Base-by-base conservation (phyloP, 2,329 filamentous ascomycete species). In the Fusarium tanahbumbuense region DNA sequence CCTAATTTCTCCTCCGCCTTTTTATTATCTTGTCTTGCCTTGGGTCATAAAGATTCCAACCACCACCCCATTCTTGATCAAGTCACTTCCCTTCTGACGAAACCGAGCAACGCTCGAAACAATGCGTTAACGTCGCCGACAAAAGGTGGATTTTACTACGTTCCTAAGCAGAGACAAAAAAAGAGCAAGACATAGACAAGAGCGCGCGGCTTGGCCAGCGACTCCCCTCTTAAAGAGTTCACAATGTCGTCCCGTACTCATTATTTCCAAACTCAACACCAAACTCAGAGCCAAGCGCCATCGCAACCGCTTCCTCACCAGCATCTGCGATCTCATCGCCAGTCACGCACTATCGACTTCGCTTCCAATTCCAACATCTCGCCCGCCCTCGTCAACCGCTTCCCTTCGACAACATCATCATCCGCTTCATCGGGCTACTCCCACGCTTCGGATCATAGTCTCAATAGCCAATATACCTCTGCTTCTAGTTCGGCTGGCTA, bases 341-440 rank as follows among this genome's bases (percentile, higher is more conserved):
- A 89, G 78, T 84, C 86, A 70, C 84, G 85, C 65, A 85, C 84
- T 57, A 76, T 81, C 74, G 86, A 88, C 76, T 77, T 81, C 75
- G 55, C 70, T 61, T 78, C 84, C 73, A 79, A 81, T 72, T 78
- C 84, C 71, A 80, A 81, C 71, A 76, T 77, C 22, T 67, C 66
- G 13, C 42, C 67, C 67, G 75, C 78, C 78, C 75, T 76, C 60
- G 73, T 89, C 71, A 83, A 82, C 68, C 86, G 91, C 71, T 89
- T 92, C 74, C 85, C 88, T 32, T 93, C 92, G 8, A 93, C 87
- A 62, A 88, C 89, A 37, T 91, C 90, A 12, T 92, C 91, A 9
- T 89, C 88, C n/a, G 87, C 87, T 56, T 93, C 91, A 5, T 92
- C 91, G 6, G 87, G 85, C 59, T 91, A 89, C 77, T 92, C 91